Base-by-base conservation (phyloP, 202 grass and related monocot species). In the Hordeum pubiflorum region DNA sequence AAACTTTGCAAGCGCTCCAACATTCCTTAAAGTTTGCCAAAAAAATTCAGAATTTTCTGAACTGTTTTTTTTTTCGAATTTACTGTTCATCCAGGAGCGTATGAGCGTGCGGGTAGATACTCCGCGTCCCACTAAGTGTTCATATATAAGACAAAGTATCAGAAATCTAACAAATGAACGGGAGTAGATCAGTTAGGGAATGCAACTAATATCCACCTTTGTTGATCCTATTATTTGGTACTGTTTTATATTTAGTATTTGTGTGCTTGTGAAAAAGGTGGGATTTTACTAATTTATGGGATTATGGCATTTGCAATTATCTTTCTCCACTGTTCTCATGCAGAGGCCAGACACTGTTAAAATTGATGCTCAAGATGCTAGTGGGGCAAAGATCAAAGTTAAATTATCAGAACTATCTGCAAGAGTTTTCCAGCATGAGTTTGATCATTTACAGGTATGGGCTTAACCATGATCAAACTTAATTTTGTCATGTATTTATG, bases 381-480 rank as follows among this genome's bases (percentile, higher is more conserved):
- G 66, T 33, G 94, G 94, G 46, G 80, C 84, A 72, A 97, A 88
- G 57, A 92, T 93, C 69, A 97, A 90, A 92, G 67, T 93, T 66
- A 93, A 86, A 82, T 81, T 97, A 64, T 92, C 90, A 32, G 88
- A 88, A 65, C 79, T 98, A 68, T 79, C 86, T 86, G 86, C 95
- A 44, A 89, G 95, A 80, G 79, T 98, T 78, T 94, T 98, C 76
- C 95, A 98, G 83, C 95, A 98, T 86, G 95, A 98, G 81, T 98
- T 98, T 88, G 95, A 98, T 86, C 95, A 98, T 82, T 86, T 98
- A 72, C 85, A 82, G 87, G 93, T 92, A 83, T 21, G 21, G 46
- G 43, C 26, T 77, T 33, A 87, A 84, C 55, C 58, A 59, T 78
- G 79, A 66, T 91, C 58, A 62, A 84, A 90, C 23, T 89, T 76